phyloP scores from a whole-genome alignment of 805 yeast genomes.

The Myxozyma melibiosi region DNA sequence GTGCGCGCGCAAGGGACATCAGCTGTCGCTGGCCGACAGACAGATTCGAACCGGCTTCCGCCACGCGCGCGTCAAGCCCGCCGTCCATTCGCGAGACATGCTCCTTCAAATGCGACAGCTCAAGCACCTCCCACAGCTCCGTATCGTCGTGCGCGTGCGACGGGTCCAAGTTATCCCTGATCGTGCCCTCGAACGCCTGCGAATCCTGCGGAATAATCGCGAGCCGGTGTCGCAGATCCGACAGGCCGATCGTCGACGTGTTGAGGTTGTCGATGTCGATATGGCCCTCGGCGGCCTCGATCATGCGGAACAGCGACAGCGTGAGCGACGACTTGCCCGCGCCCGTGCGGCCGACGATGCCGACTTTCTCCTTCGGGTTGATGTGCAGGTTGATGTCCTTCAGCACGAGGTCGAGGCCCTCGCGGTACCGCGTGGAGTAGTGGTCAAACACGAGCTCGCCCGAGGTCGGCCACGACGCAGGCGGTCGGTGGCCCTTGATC shows the following conservation, averaged over 20 bases:
- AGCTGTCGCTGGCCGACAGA: slow-evolving; percentile 89
- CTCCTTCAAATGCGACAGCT: slow-evolving; percentile 71
- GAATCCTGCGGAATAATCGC: slow-evolving; percentile 94
- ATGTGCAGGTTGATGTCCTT: slow-evolving; percentile 66
- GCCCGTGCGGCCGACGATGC: slow-evolving; percentile 96
- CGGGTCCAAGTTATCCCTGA: slow-evolving; percentile 88
- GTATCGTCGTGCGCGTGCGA: slow-evolving; percentile 66
- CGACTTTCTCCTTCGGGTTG: slow-evolving; percentile 78
- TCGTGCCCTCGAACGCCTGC: slow-evolving; percentile 84
- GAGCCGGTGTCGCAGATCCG: slow-evolving; percentile 72
- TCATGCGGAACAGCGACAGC: slow-evolving; percentile 78
- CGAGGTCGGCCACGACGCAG: slow-evolving; percentile 67
- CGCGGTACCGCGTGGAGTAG: slow-evolving; percentile 84
- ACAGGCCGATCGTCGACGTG: slow-evolving; percentile 68
- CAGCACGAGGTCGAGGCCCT: slow-evolving; percentile 76
- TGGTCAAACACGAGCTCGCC: slow-evolving; percentile 70
- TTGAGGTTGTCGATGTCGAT: slow-evolving; percentile 72
- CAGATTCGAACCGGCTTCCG: slow-evolving; percentile 82
- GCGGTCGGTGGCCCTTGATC: slow-evolving; percentile 67
- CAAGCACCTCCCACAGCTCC: slow-evolving; percentile 80
- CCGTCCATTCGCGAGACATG: slow-evolving; percentile 60
- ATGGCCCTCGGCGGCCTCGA: slow-evolving; percentile 72
- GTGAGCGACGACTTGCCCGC: slow-evolving; percentile 92
- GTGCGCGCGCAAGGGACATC: slow-evolving; percentile 79
- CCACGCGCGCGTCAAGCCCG: slow-evolving; percentile 58